Conservation (phyloP, 2,329 filamentous ascomycete species). For the Stemphylium vesicarium region DNA sequence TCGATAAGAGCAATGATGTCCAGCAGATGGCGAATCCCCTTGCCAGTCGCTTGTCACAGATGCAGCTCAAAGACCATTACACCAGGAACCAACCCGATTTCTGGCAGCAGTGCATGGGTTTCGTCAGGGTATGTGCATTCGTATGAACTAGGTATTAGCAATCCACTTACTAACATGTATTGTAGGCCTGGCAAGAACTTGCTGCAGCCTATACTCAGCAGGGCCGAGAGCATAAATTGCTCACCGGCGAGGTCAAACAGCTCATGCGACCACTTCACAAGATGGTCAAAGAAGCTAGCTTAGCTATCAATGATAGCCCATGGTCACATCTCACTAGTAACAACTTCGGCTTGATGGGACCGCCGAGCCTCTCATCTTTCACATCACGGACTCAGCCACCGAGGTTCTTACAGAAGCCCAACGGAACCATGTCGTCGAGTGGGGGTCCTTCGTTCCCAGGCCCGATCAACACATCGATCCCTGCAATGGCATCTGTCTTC, state of each 20-base stretch:
- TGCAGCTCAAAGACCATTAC: constrained; percentile 85
- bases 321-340: constrained; percentile 63
- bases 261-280: constrained; percentile 82
- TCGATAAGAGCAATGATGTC: constrained; percentile 72
- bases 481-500: constrained; percentile 37
- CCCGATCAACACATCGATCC: constrained; percentile 47
- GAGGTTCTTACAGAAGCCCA: constrained; percentile 35
- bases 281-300: constrained; percentile 79
- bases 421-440: constrained; percentile 31
- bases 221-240: constrained; percentile 53
- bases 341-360: constrained; percentile 34
- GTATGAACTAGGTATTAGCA: constrained; percentile 16
- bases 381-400: constrained; percentile 46
- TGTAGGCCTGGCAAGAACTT: constrained; percentile 70
- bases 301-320: constrained; percentile 71
- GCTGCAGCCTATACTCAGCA: constrained; percentile 52
- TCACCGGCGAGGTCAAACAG: constrained; percentile 70
- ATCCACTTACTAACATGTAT: constrained; percentile 34
- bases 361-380: constrained; percentile 43
- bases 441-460: constrained; percentile 40
- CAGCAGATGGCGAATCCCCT: constrained; percentile 77
- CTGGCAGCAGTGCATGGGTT: constrained; percentile 75
- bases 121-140: constrained; percentile 60
- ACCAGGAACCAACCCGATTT: constrained; percentile 69
- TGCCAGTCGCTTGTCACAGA: constrained; percentile 73